Evolutionary conservation across 2,329 filamentous ascomycete genomes (phyloP), one percentile per base, ranked within the genome.

Genomic region (Arthrobotrys musiformis): DNA sequence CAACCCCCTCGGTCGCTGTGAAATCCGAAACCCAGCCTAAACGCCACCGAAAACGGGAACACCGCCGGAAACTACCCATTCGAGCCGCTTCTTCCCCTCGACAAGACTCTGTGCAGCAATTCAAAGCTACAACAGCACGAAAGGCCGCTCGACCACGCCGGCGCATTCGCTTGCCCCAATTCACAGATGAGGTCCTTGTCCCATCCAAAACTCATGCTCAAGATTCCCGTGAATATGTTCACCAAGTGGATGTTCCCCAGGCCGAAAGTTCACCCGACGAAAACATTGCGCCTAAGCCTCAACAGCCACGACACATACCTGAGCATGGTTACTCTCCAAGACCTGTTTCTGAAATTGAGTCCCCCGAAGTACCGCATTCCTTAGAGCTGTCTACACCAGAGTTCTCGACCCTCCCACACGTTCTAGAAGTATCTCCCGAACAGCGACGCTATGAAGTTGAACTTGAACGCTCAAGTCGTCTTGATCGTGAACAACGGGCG

Each of bases 391-490:
- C 33, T 6, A n/a, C 24, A 2, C 40, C 42, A 15, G 46, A 60
- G 8, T n/a, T 13, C 2, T n/a, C 50, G 2, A 22, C 24, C n/a
- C 2, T 28, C 11, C 40, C 24, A 5, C 26, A 5, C 9, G 7
- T 52, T 0, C 40, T 37, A 24, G 60, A 70, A 40, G 15, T 70
- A 33, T 70, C 73, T 11, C 52, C 50, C 22, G 74, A 78, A 28
- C 68, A 73, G 30, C 61, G 54, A 15, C 62, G 62, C 11, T 73
- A 73, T 56, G 74, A 78, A 69, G 74, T 78, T 28, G 74, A 78
- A 50, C 19, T 73, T 4, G 61, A 78, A 28, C 74, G 69, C 15
- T 37, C 61, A 8, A 30, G 52, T 2, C 52, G 74, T 42, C 19
- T 69, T 3, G 74, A 73, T 8, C 74, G 74, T 19, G 67, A 72